Conservation (phyloP, 805 yeast species). For the Schwanniomyces sp. region DNA sequence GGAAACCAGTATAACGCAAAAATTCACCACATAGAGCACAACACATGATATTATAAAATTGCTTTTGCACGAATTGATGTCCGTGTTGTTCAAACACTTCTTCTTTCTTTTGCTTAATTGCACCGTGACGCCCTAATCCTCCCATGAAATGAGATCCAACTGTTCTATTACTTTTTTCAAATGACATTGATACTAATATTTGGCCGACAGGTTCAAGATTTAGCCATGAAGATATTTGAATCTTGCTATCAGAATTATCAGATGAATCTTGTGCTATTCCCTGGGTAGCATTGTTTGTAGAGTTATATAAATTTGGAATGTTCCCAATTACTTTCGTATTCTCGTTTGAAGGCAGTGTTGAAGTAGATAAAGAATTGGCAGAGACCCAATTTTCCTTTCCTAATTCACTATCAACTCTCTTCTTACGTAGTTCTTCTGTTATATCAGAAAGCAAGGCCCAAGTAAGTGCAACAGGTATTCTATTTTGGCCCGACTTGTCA, state of each 20-base stretch:
- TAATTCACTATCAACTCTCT: conserved; percentile 72
- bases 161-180: conserved; percentile 57
- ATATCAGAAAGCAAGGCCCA: conserved; percentile 92
- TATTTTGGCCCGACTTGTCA: conserved; percentile 67
- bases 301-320: background rate
- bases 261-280: background rate
- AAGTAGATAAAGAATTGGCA: conserved; percentile 55
- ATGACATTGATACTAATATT: conserved; percentile 72
- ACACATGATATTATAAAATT: conserved; percentile 93
- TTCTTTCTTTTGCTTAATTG: conserved; percentile 89
- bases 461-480: conserved; percentile 85
- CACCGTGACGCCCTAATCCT: conserved; percentile 84
- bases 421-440: conserved; percentile 91
- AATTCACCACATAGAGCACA: conserved; percentile 98
- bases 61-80: conserved; percentile 93
- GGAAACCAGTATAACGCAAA: conserved; percentile 80
- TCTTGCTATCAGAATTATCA: conserved; percentile 15
- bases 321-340: background rate
- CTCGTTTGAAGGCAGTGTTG: conserved; percentile 6
- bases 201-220: conserved; percentile 94
- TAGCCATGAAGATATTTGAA: conserved; percentile 78
- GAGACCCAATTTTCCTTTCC: conserved; percentile 85
- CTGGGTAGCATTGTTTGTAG: background rate
- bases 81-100: conserved; percentile 95
- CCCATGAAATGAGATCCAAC: conserved; percentile 42